phyloP scores from a whole-genome alignment of 1,139 yeast genomes.

The Martiniozyma asiatica region DNA sequence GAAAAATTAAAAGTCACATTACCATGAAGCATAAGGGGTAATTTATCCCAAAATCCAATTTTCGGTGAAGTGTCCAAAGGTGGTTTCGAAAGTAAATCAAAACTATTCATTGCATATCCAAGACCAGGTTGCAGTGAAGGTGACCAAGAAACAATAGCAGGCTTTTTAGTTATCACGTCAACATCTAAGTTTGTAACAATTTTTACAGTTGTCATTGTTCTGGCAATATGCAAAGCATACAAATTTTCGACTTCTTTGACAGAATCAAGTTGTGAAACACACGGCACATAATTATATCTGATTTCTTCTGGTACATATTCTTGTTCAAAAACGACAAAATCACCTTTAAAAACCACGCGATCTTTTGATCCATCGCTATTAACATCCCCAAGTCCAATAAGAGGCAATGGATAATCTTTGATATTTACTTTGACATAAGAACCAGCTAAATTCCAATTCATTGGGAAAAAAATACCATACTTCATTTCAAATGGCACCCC shows the following conservation, averaged over 20 bases:
- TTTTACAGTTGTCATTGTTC: constrained; percentile 41
- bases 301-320: constrained; percentile 30
- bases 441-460: constrained; percentile 37
- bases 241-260: constrained; percentile 15
- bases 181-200: constrained; percentile 33
- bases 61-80: constrained; percentile 44
- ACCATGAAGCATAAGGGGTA: constrained; percentile 39
- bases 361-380: constrained; percentile 10
- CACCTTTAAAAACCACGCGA: constrained; percentile 29
- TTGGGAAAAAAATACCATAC: constrained; percentile 64
- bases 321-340: constrained; percentile 37
- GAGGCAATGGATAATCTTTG: constrained; percentile 53
- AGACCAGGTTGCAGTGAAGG: constrained; percentile 44
- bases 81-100: constrained; percentile 48
- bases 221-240: constrained; percentile 32
- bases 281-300: constrained; percentile 30
- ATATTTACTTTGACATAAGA: constrained; percentile 16
- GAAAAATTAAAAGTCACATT: constrained; percentile 23
- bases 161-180: constrained; percentile 26
- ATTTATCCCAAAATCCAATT: constrained; percentile 50
- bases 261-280: constrained; percentile 22
- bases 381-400: constrained; percentile 20
- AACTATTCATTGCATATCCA: constrained; percentile 40
- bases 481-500: constrained; percentile 64
- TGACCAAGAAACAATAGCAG: constrained; percentile 45